A percentile compares a stretch with the other conserved stretches of the same genome.
Evolutionary conservation across 495 filamentous ascomycete genomes (phyloP).

Genomic region (Aspergillus mulundensis): DNA sequence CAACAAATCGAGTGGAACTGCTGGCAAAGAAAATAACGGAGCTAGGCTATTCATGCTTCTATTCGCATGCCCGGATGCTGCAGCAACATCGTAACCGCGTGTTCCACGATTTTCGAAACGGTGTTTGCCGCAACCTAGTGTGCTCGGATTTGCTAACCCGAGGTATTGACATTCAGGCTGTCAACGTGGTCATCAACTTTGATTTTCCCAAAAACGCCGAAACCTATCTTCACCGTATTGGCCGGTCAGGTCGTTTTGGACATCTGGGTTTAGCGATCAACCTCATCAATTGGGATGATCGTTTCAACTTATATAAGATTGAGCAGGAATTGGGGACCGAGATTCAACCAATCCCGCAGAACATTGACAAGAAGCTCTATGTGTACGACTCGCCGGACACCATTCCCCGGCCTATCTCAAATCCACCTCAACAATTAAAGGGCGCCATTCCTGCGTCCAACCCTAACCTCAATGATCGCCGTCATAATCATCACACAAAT

Average conservation of each 20-base stretch:
- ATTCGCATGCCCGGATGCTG: constrained; percentile 98
- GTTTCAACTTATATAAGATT: constrained; percentile 98
- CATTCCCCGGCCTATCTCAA: constrained; percentile 76
- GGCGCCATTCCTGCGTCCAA: constrained; percentile 20
- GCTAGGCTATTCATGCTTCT: constrained; percentile 98
- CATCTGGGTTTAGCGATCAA: constrained; percentile 98
- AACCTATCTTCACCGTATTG: constrained; percentile 98
- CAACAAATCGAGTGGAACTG: constrained; percentile 94
- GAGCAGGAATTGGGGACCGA: constrained; percentile 96
- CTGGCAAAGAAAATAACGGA: constrained; percentile 99
- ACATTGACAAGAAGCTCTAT: constrained; percentile 97
- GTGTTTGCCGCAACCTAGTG: constrained; percentile 94
- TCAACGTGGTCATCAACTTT: constrained; percentile 99
- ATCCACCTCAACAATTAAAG: constrained; percentile 31
- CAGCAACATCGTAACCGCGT: constrained; percentile 95
- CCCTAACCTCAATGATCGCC: constrained; percentile 31
- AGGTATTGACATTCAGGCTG: constrained; percentile 98
- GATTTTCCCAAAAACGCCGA: constrained; percentile 99
- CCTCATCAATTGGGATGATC: constrained; percentile 98
- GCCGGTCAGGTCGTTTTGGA: constrained; percentile 93
- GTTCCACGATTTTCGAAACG: constrained; percentile 98
- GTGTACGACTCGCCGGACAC: constrained; percentile 95
- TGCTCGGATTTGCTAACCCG: constrained; percentile 97
- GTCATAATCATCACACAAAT: constrained; percentile 34
- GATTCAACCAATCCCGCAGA: constrained; percentile 89